Conservation (phyloP, 1,284 basidiomycete genomes). For the Vanrija humicola region DNA sequence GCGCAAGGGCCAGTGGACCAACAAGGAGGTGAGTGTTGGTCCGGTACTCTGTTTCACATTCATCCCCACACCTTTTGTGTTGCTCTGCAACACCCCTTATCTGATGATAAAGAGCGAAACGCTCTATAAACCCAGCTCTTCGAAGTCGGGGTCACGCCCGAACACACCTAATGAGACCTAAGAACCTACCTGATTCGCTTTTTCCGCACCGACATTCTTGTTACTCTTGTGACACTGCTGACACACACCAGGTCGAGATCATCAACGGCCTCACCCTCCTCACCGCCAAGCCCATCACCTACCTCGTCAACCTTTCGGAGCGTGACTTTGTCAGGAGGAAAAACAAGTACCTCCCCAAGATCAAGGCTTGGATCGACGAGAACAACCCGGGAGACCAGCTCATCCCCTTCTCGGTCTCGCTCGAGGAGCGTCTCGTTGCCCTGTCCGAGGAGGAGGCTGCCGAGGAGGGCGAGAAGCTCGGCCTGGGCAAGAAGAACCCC, state of each 20-base stretch:
- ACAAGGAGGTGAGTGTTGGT: slow-evolving; percentile 79
- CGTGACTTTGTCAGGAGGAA: slow-evolving; percentile 94
- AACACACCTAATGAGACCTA: slow-evolving; percentile 59
- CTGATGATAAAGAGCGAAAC: slow-evolving; percentile 72
- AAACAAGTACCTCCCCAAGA: slow-evolving; percentile 99
- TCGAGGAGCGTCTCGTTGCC: slow-evolving; percentile 82
- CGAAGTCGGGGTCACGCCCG: slow-evolving; percentile 68
- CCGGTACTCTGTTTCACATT: not conserved
- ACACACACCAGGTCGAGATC: slow-evolving; percentile 72
- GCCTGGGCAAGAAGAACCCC: slow-evolving; percentile 44
- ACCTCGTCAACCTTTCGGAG: slow-evolving; percentile 97
- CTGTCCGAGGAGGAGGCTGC: slow-evolving; percentile 66
- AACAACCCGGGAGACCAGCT: slow-evolving; percentile 94
- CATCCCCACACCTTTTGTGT: not conserved
- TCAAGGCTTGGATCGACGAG: slow-evolving; percentile 97
- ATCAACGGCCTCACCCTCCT: slow-evolving; percentile 89
- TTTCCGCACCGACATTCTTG: slow-evolving; percentile 3
- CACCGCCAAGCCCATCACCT: slow-evolving; percentile 96
- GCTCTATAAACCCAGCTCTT: slow-evolving; percentile 72
- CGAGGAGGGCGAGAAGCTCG: slow-evolving; percentile 63
- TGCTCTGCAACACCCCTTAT: slow-evolving; percentile 13
- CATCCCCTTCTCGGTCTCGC: slow-evolving; percentile 94
- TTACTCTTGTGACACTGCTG: slow-evolving; percentile 4
- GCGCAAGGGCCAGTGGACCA: slow-evolving; percentile 89
- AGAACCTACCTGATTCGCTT: slow-evolving; percentile 21